Evolutionary conservation across 208 protist species (phyloP).

Genomic region (Wallacemonas sp.): DNA sequence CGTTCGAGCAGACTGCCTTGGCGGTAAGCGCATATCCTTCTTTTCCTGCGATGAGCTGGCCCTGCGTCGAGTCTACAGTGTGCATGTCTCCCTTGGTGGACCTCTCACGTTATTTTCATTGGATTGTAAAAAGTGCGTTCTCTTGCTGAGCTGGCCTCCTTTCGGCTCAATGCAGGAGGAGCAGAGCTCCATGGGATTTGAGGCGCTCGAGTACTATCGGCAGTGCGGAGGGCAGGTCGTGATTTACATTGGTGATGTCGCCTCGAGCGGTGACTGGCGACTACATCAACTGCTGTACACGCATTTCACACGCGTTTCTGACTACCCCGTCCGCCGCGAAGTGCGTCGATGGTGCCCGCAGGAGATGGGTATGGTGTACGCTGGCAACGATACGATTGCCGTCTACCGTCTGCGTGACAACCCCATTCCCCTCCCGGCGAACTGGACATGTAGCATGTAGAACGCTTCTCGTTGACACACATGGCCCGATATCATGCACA

Average conservation of each 20-base stretch:
- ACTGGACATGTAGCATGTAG: conserved; percentile 18
- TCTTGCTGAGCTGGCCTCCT: conserved; percentile 88
- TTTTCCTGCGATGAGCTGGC: conserved; percentile 86
- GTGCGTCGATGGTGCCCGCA: conserved; percentile 83
- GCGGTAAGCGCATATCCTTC: conserved; percentile 50
- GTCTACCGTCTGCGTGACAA: conserved; percentile 74
- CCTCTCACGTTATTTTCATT: conserved; percentile 78
- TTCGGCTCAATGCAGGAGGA: conserved; percentile 87
- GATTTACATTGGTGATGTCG: conserved; percentile 89
- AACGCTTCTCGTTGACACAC: not conserved
- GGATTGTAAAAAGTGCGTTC: conserved; percentile 54
- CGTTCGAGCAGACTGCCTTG: conserved; percentile 55
- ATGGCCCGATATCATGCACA: conserved; percentile 9
- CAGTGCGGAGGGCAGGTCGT: conserved; percentile 65
- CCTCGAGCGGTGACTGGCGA: conserved; percentile 87
- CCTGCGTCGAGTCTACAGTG: conserved; percentile 73
- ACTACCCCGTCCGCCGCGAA: conserved; percentile 84
- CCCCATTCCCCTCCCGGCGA: conserved; percentile 27
- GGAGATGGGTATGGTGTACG: conserved; percentile 90
- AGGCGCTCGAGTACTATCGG: conserved; percentile 86
- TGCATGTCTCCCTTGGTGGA: conserved; percentile 75
- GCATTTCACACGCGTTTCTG: conserved; percentile 80
- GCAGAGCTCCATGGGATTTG: conserved; percentile 91
- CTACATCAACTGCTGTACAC: conserved; percentile 85
- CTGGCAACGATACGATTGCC: conserved; percentile 87